These are phyloP conservation scores for Vararia minispora DNA, from an alignment of 768 basidiomycete species.

Conservation along the genomic window DNA sequence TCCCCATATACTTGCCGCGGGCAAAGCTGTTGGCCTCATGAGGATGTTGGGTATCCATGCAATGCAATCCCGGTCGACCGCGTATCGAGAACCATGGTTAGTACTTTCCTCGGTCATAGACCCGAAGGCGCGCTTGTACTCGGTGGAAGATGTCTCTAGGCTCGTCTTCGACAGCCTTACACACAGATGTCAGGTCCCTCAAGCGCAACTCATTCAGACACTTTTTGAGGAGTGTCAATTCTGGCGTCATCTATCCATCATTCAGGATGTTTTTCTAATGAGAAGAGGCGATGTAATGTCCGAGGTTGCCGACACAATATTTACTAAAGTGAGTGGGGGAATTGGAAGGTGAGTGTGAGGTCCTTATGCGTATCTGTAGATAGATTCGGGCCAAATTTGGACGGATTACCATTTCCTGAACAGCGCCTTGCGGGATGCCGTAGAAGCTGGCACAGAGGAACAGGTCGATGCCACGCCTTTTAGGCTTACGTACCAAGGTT, in stretches of 20 bases:
- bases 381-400: constrained; percentile 65
- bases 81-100: constrained; percentile 5
- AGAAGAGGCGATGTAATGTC: constrained; percentile 66
- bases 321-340: constrained; percentile 46
- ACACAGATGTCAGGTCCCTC: constrained; percentile 43
- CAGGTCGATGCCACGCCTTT: constrained; percentile 64
- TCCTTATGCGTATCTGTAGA: constrained; percentile 28
- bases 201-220: constrained; percentile 41
- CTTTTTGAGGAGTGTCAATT: constrained; percentile 57
- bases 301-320: constrained; percentile 63
- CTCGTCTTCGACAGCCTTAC: constrained; percentile 53
- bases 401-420: constrained; percentile 79
- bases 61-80: not conserved
- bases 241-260: constrained; percentile 46
- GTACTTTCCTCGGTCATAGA: constrained; percentile 7
- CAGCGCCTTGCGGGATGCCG: constrained; percentile 59
- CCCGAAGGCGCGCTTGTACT: constrained; percentile 26
- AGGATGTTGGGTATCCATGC: constrained; percentile 36
- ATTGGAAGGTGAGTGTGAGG: not conserved
- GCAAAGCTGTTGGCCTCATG: constrained; percentile 69
- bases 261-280: constrained; percentile 70
- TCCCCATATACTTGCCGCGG: constrained; percentile 47
- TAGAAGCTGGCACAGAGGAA: constrained; percentile 35
- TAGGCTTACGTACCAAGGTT: constrained; percentile 56
- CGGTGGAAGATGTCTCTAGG: constrained; percentile 49